Evolutionary conservation across 2,329 filamentous ascomycete genomes (phyloP), one percentile per base, ranked within the genome.

Genomic region (Falciphora oryzae): DNA sequence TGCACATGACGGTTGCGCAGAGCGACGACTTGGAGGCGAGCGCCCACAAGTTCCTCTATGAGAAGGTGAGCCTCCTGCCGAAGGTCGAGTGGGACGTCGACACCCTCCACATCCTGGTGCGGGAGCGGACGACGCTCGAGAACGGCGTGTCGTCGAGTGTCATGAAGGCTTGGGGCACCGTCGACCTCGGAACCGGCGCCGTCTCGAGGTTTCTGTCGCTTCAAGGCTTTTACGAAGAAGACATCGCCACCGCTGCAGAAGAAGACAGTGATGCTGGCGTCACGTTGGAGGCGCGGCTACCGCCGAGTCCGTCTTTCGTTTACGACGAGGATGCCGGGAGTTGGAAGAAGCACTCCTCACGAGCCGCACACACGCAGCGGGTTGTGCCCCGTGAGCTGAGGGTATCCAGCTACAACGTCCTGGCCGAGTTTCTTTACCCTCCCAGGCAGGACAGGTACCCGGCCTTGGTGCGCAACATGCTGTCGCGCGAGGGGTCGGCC

Each of bases 1-100:
- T 79, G 69, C 86, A 89, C 71, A 73, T 90, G 73, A 89, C 85
- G 0, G 74, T 89, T 29, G 87, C 83, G 0, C 86, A 89, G 69
- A 84, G 79, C 57, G 78, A 81, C 50, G 79, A 84, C 29, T 68
- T 75, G 13, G 71, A 75, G 5, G 73, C 77, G 6, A 76, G 78
- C 25, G 73, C 79, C n/a, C 80, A 84, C 66, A 75, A 80, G 10
- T 83, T 81, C 44, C 72, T 88, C 6, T 65, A 85, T 4, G 76
- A 82, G 27, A 88, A 89, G 69, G 79, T 80, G 5, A 73, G 75
- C 3, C 71, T 82, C 7, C 67, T 89, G 22, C 79, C 83, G 0
- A 66, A 73, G 0, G 28, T 86, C 1, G 69, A 76, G 8, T 89
- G 86, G 80, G 70, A 77, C 3, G 75, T 80, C 5, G 72, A 73